These are phyloP conservation scores for Salvia splendens DNA, from an alignment of 257 asterid genomes.

Conservation along the genomic window DNA sequence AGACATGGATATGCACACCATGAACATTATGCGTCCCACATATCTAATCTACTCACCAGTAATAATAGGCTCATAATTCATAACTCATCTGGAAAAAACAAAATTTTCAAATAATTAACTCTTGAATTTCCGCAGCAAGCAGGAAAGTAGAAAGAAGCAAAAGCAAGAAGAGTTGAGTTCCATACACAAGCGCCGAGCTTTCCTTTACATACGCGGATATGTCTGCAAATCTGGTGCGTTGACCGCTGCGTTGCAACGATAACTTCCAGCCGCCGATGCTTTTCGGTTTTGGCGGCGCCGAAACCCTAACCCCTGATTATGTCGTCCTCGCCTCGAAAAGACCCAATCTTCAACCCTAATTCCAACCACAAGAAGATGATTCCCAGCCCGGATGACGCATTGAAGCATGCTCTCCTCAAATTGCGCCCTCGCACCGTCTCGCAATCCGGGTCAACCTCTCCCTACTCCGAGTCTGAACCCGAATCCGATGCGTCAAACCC, in stretches of 20 bases:
- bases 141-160: background rate
- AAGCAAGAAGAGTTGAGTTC: background rate
- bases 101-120: background rate
- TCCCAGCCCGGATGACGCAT: slow-evolving; percentile 49
- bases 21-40: slow-evolving; percentile 31
- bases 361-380: slow-evolving; percentile 43
- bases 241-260: slow-evolving; percentile 16
- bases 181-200: background rate
- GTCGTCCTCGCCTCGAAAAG: slow-evolving; percentile 54
- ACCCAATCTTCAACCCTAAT: slow-evolving; percentile 33
- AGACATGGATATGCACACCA: background rate
- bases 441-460: slow-evolving; percentile 62
- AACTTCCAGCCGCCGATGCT: slow-evolving; percentile 37
- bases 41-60: slow-evolving; percentile 26
- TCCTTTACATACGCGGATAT: background rate
- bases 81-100: no score
- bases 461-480: slow-evolving; percentile 70
- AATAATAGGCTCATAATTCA: background rate
- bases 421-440: slow-evolving; percentile 69
- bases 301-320: slow-evolving; percentile 48
- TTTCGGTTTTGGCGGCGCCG: slow-evolving; percentile 28
- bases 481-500: slow-evolving; percentile 50
- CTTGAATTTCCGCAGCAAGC: slow-evolving; percentile 3
- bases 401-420: slow-evolving; percentile 60
- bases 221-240: background rate